phyloP scores from a whole-genome alignment of 495 filamentous ascomycete genomes.

The Aspergillus coremiiformis region DNA sequence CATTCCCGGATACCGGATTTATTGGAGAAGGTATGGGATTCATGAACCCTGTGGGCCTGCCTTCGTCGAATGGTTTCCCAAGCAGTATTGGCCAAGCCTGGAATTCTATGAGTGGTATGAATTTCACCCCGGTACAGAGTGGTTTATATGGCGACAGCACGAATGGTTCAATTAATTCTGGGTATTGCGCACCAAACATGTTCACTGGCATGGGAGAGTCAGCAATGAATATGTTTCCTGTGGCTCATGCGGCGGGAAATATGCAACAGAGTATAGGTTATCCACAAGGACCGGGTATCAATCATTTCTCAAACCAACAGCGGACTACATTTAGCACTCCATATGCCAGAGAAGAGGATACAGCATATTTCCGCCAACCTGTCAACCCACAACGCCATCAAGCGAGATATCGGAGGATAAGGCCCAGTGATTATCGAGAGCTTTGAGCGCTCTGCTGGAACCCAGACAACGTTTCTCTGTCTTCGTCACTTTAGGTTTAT shows the following conservation, averaged over 20 bases:
- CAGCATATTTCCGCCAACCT: slow-evolving; percentile 90
- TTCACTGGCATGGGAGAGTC: slow-evolving; percentile 36
- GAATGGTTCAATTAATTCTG: slow-evolving; percentile 21
- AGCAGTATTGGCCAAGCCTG: slow-evolving; percentile 34
- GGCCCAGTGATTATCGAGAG: slow-evolving; percentile 85
- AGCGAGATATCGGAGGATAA: slow-evolving; percentile 63
- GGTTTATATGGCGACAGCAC: slow-evolving; percentile 46
- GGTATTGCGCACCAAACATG: slow-evolving; percentile 27
- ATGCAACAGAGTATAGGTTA: slow-evolving; percentile 26
- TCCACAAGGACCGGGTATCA: slow-evolving; percentile 28
- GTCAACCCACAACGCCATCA: slow-evolving; percentile 92
- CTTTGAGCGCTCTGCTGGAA: slow-evolving; percentile 41
- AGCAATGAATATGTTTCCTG: slow-evolving; percentile 32
- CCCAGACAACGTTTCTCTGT: background rate
- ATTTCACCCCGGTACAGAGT: slow-evolving; percentile 28
- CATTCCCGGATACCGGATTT: slow-evolving; percentile 38
- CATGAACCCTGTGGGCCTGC: slow-evolving; percentile 50
- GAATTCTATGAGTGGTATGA: slow-evolving; percentile 47
- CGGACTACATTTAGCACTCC: slow-evolving; percentile 56
- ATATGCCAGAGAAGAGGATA: slow-evolving; percentile 69
- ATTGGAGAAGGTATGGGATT: slow-evolving; percentile 38
- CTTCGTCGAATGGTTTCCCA: slow-evolving; percentile 35
- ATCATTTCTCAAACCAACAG: slow-evolving; percentile 65
- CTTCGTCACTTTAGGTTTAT: background rate
- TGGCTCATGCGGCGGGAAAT: slow-evolving; percentile 25